These are phyloP conservation scores for Geotrichum aggregatum DNA, from an alignment of 1,139 yeast genomes.

Conservation along the genomic window DNA sequence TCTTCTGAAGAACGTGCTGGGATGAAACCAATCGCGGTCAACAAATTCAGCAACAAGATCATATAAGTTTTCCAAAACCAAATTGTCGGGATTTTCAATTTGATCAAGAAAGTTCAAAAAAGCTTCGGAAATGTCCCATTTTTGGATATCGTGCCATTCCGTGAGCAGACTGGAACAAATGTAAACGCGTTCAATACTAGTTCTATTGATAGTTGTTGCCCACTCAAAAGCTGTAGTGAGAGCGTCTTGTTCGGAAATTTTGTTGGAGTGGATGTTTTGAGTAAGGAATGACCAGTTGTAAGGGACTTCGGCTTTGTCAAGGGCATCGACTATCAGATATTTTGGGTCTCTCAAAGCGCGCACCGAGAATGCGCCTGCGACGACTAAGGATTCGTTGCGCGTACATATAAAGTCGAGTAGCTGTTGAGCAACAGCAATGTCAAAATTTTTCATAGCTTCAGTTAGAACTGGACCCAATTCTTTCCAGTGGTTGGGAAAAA, in stretches of 20 bases:
- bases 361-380: conserved; percentile 27
- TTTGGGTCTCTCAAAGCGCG: conserved; percentile 26
- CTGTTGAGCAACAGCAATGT: conserved; percentile 30
- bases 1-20: conserved; percentile 69
- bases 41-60: conserved; percentile 55
- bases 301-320: conserved; percentile 28
- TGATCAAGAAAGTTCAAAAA: conserved; percentile 33
- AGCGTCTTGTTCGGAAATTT: conserved; percentile 26
- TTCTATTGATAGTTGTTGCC: conserved; percentile 31
- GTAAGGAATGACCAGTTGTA: conserved; percentile 25
- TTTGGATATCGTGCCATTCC: conserved; percentile 23
- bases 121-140: conserved; percentile 32
- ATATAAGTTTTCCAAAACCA: conserved; percentile 43
- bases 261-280: conserved; percentile 26
- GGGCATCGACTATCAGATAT: conserved; percentile 24
- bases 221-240: conserved; percentile 32
- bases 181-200: conserved; percentile 29
- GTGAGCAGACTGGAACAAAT: conserved; percentile 28
- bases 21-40: conserved; percentile 47
- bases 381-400: conserved; percentile 34
- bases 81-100: conserved; percentile 25
- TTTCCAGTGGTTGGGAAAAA: conserved; percentile 75
- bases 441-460: conserved; percentile 36
- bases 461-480: conserved; percentile 52
- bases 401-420: conserved; percentile 27